Evolutionary conservation across 371 early-diverging fungal species (phyloP), one percentile per base, ranked within the genome.

Genomic region (Syncephalastrum sp.): DNA sequence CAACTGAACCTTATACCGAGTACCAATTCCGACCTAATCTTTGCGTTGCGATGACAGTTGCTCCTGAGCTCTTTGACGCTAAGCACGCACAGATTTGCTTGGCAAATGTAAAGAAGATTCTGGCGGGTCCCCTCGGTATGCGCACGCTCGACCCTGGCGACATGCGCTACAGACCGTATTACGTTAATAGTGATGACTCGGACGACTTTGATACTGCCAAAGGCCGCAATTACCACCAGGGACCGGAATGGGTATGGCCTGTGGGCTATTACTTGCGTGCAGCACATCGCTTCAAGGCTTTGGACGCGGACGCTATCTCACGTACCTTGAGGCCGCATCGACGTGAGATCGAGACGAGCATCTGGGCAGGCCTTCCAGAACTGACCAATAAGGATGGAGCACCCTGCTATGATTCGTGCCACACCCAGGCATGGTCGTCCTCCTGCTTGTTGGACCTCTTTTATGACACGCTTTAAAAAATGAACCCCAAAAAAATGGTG

Each of bases 151-250:
- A 97, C 70, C 97, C 97, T 14, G 55, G 57, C 0, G 97, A 98
- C 64, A 86, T 84, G 77, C 86, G 86, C 15, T 97, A 98, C 69
- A 83, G 94, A 13, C 94, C 94, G 17, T 68, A 87, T 53, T 98
- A 98, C 68, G 85, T 94, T 69, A 98, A 98, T 66, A 76, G 81
- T 50, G 89, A 98, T 64, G 94, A 97, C 59, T 87, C 91, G 19
- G 72, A 74, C 15, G 96, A 98, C 64, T 75, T 85, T 17, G 70
- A 82, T 17, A 81, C 94, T 0, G 92, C 97, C 4, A 94, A 96
- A 53, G 99, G 99, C 13, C 90, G 89, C 72, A 98, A 98, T 66
- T 98, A 98, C 65, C 98, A 98, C 64, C 94, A 97, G 63, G 99
- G 97, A 4, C 85, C 91, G 68, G 99, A 98, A 82, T 98, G 99